Conservation (phyloP, 257 asterid genomes). For the Rauvolfia tetraphylla region DNA sequence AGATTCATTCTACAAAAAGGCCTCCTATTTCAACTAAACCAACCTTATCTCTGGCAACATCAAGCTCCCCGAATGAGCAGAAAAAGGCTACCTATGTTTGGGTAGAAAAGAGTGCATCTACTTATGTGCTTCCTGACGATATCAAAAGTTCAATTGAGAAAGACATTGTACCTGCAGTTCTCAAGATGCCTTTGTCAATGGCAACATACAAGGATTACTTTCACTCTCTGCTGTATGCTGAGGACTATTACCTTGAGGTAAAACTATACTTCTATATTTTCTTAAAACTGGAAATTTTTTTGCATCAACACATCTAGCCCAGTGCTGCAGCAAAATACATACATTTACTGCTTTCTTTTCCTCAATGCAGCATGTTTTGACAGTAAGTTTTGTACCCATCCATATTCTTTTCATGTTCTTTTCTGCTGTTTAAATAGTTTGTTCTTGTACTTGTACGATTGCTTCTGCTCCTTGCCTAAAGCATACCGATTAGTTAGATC, state of each 20-base stretch:
- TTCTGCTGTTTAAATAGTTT: too few species aligned
- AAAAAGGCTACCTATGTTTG: constrained; percentile 5
- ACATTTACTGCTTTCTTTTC: too few species aligned
- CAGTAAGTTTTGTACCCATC: too few species aligned
- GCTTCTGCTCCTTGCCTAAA: too few species aligned
- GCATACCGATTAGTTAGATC: too few species aligned
- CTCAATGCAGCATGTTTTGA: too few species aligned
- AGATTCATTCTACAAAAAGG: background rate
- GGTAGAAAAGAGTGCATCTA: constrained; percentile 16
- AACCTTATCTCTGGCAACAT: background rate
- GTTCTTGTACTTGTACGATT: too few species aligned
- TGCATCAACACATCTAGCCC: too few species aligned
- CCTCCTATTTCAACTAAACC: constrained; percentile 21
- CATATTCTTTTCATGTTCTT: too few species aligned
- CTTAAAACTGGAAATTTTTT: too few species aligned
- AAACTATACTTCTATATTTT: background rate
- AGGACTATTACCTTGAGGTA: constrained; percentile 26
- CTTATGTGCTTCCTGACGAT: constrained; percentile 17
- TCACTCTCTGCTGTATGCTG: constrained; percentile 24
- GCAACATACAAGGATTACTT: constrained; percentile 25
- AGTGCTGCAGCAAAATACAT: too few species aligned
- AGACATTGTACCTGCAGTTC: constrained; percentile 19
- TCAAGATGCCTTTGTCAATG: constrained; percentile 21
- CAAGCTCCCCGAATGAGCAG: background rate
- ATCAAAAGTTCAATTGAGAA: constrained; percentile 18